Conservation (phyloP, 179 eudicot genomes). For the Patellifolia procumbens region DNA sequence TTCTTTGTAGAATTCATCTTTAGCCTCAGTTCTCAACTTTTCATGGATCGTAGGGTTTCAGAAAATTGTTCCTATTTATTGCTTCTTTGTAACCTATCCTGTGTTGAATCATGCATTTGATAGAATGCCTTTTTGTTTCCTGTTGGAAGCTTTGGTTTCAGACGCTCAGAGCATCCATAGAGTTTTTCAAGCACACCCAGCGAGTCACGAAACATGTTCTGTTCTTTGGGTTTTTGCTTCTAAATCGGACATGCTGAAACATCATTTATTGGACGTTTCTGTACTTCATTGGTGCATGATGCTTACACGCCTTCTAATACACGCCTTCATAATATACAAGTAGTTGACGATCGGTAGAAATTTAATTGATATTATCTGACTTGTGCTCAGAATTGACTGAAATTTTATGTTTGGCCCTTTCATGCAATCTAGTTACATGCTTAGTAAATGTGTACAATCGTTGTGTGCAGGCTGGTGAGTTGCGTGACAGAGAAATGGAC, state of each 20-base stretch:
- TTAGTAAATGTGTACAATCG: background rate
- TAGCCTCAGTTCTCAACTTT: background rate
- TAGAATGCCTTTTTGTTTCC: background rate
- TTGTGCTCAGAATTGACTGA: background rate
- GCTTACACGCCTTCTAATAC: background rate
- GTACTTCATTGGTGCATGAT: background rate
- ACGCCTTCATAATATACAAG: background rate
- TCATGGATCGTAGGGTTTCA: background rate
- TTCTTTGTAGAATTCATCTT: too few species aligned
- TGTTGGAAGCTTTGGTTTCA: too few species aligned
- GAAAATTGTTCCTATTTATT: background rate
- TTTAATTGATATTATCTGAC: background rate
- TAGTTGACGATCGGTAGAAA: background rate
- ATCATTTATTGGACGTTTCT: background rate
- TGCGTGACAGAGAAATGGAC: slow-evolving; percentile 75
- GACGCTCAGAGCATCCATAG: too few species aligned
- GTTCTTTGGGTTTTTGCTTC: background rate
- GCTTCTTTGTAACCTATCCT: background rate
- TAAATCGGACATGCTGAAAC: background rate
- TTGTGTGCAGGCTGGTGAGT: slow-evolving; percentile 64
- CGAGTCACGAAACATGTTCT: background rate
- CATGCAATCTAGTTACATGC: background rate
- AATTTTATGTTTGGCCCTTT: background rate
- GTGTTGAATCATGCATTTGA: background rate
- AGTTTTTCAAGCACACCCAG: background rate